Conservation (phyloP, 768 basidiomycete species). For the Xanthoconium stramineum region DNA sequence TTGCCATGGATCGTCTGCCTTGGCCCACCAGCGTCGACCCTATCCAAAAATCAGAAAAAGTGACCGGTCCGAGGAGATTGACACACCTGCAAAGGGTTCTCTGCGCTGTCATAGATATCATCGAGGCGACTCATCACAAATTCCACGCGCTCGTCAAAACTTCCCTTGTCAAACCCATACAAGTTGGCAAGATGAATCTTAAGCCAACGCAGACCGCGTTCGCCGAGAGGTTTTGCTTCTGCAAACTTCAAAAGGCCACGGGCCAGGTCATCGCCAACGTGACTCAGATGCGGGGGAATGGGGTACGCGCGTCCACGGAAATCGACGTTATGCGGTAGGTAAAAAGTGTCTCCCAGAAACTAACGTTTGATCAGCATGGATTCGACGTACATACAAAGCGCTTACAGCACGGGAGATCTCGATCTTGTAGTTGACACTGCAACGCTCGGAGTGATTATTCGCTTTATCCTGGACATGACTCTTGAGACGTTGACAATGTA, state of each 20-base stretch:
- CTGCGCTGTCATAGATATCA: slow-evolving; percentile 79
- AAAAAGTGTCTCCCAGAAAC: slow-evolving; percentile 88
- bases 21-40: slow-evolving; percentile 84
- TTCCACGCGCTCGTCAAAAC: slow-evolving; percentile 85
- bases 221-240: slow-evolving; percentile 74
- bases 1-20: slow-evolving; percentile 97
- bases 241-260: slow-evolving; percentile 85
- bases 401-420: slow-evolving; percentile 90
- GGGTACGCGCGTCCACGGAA: slow-evolving; percentile 98
- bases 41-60: slow-evolving; percentile 24
- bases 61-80: not conserved
- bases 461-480: slow-evolving; percentile 56
- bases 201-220: slow-evolving; percentile 86
- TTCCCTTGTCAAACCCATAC: slow-evolving; percentile 92
- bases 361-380: slow-evolving; percentile 24
- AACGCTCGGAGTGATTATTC: slow-evolving; percentile 87
- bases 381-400: slow-evolving; percentile 12
- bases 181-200: slow-evolving; percentile 94
- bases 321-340: slow-evolving; percentile 94
- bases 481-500: slow-evolving; percentile 57
- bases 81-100: slow-evolving; percentile 70
- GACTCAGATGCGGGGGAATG: slow-evolving; percentile 91
- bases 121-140: slow-evolving; percentile 73
- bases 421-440: slow-evolving; percentile 93
- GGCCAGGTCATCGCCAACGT: slow-evolving; percentile 92